Conservation (phyloP, 306 rosid genomes). For the Malus sieversii region DNA sequence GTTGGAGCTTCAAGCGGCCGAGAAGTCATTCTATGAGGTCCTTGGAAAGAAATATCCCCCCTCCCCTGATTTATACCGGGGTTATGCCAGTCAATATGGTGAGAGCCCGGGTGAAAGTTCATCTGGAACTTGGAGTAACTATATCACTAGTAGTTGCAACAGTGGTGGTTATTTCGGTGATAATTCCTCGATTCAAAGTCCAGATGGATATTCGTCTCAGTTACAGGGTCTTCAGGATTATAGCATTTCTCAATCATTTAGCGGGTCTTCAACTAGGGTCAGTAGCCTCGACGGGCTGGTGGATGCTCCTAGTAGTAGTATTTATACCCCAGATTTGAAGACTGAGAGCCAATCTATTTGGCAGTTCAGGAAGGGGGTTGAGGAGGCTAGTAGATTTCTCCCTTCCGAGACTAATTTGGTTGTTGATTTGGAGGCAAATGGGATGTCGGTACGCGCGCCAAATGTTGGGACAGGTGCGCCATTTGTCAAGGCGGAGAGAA, state of each 20-base stretch:
- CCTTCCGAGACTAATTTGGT: constrained; percentile 49
- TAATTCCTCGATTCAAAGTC: constrained; percentile 21
- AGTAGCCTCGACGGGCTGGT: constrained; percentile 46
- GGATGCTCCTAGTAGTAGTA: constrained; percentile 53
- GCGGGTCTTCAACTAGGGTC: constrained; percentile 52
- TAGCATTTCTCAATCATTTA: constrained; percentile 42
- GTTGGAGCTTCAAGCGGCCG: constrained; percentile 89
- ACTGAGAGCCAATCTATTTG: constrained; percentile 62
- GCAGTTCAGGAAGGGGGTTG: constrained; percentile 80
- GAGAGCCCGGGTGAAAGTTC: constrained; percentile 26
- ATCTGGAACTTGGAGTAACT: constrained; percentile 22
- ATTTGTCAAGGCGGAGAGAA: constrained; percentile 40
- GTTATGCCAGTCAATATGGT: constrained; percentile 24
- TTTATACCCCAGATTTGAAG: constrained; percentile 37
- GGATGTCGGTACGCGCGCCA: constrained; percentile 11
- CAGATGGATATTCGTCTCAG: constrained; percentile 28
- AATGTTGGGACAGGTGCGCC: constrained; percentile 19
- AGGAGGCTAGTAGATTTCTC: constrained; percentile 83
- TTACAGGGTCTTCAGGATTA: constrained; percentile 21
- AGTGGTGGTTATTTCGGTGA: constrained; percentile 24
- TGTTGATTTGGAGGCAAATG: constrained; percentile 29
- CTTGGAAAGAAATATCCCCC: constrained; percentile 85
- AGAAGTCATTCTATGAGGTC: constrained; percentile 78
- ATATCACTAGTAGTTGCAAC: constrained; percentile 23
- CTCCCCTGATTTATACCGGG: constrained; percentile 30